Conservation (phyloP, 2,329 filamentous ascomycete genomes). For the Thielaviopsis euricoi region DNA sequence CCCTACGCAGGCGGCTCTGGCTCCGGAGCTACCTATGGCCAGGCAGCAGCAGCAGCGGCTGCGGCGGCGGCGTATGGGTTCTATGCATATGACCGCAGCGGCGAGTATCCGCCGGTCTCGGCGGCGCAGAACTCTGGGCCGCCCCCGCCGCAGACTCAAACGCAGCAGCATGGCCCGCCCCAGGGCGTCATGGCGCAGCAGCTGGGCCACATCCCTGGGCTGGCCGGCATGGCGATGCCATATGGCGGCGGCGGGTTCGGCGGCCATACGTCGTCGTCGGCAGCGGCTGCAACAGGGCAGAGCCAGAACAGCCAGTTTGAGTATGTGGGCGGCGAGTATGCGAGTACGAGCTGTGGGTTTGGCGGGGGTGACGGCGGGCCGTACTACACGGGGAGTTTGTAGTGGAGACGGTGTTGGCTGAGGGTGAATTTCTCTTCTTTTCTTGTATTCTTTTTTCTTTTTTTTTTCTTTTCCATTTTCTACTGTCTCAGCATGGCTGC, state of each 20-base stretch:
- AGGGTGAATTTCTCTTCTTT: no score
- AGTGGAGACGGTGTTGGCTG: background rate
- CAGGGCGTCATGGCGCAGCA: background rate
- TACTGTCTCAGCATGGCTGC: no score
- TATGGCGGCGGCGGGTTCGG: background rate
- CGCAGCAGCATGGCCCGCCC: background rate
- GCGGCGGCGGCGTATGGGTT: background rate
- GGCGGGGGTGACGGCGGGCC: background rate
- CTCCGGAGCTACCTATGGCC: conserved; percentile 4
- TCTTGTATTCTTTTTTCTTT: no score
- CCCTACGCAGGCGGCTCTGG: conserved; percentile 3
- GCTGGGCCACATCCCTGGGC: background rate
- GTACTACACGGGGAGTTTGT: conserved; percentile 1
- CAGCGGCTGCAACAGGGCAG: background rate
- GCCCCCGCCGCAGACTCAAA: background rate
- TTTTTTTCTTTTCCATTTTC: no score
- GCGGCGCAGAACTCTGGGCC: background rate
- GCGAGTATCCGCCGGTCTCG: background rate
- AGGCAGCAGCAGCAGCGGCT: background rate
- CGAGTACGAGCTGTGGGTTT: background rate
- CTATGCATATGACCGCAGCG: conserved; percentile 1
- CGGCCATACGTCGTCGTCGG: background rate
- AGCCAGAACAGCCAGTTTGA: background rate
- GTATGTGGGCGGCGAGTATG: conserved; percentile 5
- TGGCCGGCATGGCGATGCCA: background rate